These are phyloP conservation scores for Amylostereum areolatum DNA, from an alignment of 1,284 basidiomycete species.

Conservation along the genomic window DNA sequence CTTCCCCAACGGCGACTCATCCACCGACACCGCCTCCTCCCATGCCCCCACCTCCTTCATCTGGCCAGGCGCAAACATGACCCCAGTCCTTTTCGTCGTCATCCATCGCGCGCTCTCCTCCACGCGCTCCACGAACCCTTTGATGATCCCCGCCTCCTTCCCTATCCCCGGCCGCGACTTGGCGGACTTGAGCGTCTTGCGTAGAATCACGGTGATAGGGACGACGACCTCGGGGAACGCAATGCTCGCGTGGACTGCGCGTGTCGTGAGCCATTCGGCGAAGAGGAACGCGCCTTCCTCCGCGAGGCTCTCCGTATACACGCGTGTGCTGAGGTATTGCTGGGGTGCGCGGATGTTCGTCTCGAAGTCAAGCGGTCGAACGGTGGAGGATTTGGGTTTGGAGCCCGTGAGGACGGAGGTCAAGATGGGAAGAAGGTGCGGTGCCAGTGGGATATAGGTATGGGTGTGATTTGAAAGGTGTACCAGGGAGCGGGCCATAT, in stretches of 20 bases:
- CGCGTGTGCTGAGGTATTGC: constrained; percentile 84
- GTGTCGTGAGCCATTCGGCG: constrained; percentile 71
- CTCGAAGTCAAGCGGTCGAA: constrained; percentile 88
- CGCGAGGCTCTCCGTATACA: constrained; percentile 79
- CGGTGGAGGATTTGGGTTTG: constrained; percentile 81
- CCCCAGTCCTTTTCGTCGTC: constrained; percentile 58
- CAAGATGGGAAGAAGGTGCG: constrained; percentile 85
- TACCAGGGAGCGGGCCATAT: constrained; percentile 67
- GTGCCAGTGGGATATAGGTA: constrained; percentile 85
- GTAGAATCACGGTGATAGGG: constrained; percentile 73
- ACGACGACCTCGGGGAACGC: constrained; percentile 92
- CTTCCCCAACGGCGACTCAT: constrained; percentile 74
- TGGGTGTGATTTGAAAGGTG: constrained; percentile 74
- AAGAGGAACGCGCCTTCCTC: constrained; percentile 82
- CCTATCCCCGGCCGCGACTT: constrained; percentile 31
- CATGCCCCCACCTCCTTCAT: constrained; percentile 68
- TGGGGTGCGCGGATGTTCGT: constrained; percentile 84
- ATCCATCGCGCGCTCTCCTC: constrained; percentile 82
- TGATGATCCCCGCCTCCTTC: constrained; percentile 60
- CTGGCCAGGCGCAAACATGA: constrained; percentile 71
- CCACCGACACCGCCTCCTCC: constrained; percentile 55
- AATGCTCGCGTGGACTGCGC: constrained; percentile 68
- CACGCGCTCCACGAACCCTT: constrained; percentile 76
- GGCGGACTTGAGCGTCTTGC: constrained; percentile 61
- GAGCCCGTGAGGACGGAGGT: constrained; percentile 70